A percentile compares a stretch with the other conserved stretches of the same genome.
phyloP scores from a whole-genome alignment of 495 filamentous ascomycete genomes.

The Neurospora tetrasperma region DNA sequence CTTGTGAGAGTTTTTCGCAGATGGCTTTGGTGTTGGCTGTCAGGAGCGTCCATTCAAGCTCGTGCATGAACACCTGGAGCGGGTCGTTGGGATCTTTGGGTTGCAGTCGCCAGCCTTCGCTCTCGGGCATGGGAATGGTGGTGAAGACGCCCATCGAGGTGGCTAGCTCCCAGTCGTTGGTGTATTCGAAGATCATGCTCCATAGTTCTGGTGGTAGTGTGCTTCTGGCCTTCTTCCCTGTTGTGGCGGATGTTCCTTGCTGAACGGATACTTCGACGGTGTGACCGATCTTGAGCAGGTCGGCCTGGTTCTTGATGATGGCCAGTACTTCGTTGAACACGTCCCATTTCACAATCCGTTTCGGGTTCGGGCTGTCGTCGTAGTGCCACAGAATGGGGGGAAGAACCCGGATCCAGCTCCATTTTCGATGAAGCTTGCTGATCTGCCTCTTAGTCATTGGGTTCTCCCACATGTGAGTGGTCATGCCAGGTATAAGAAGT shows the following conservation, averaged over 20 bases:
- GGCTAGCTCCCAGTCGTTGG: slow-evolving; percentile 83
- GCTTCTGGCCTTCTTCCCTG: slow-evolving; percentile 17
- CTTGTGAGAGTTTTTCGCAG: slow-evolving; percentile 53
- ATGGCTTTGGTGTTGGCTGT: slow-evolving; percentile 56
- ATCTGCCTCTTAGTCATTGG: slow-evolving; percentile 76
- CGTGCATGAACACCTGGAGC: slow-evolving; percentile 43
- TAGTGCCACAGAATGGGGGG: slow-evolving; percentile 67
- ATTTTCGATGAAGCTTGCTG: slow-evolving; percentile 65
- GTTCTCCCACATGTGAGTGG: slow-evolving; percentile 72
- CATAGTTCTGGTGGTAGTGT: slow-evolving; percentile 74
- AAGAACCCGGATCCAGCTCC: slow-evolving; percentile 69
- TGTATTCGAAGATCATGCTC: slow-evolving; percentile 73
- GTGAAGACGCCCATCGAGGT: slow-evolving; percentile 70
- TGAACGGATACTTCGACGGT: slow-evolving; percentile 43
- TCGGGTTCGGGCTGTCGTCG: slow-evolving; percentile 37
- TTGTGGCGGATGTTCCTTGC: slow-evolving; percentile 16
- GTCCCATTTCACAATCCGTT: slow-evolving; percentile 52
- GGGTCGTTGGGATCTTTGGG: slow-evolving; percentile 32
- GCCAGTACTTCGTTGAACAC: slow-evolving; percentile 54
- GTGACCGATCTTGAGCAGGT: slow-evolving; percentile 50
- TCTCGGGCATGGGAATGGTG: slow-evolving; percentile 56
- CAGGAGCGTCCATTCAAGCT: slow-evolving; percentile 74
- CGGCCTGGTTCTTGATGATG: slow-evolving; percentile 56
- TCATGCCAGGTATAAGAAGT: slow-evolving; percentile 74
- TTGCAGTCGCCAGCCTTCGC: slow-evolving; percentile 47